Percentiles rank a stretch among this genome's conserved stretches.
These are phyloP conservation scores for Penicillium coffeae DNA, from an alignment of 495 filamentous ascomycete species.

Conservation along the genomic window DNA sequence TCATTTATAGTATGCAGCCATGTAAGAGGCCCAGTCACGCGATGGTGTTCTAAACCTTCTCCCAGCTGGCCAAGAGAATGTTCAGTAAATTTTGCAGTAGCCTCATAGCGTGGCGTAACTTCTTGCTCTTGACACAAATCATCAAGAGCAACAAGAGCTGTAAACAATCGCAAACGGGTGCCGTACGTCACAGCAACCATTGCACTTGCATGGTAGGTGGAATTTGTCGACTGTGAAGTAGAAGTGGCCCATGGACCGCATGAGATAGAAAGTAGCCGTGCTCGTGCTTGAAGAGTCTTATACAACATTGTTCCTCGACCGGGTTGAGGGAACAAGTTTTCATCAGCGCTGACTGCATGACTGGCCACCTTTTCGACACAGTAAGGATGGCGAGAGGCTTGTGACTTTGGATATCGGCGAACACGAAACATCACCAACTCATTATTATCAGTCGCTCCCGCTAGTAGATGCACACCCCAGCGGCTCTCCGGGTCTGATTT, in stretches of 20 bases:
- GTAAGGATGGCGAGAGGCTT: conserved; percentile 9
- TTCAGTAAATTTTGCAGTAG: conserved; percentile 9
- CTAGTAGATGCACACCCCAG: conserved; percentile 41
- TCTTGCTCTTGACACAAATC: neutral
- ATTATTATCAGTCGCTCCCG: conserved; percentile 40
- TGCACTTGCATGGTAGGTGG: conserved; percentile 12
- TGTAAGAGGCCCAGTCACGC: conserved; percentile 33
- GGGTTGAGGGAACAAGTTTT: conserved; percentile 10
- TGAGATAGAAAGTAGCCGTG: conserved; percentile 21
- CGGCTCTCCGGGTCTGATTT: conserved; percentile 22
- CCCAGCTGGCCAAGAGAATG: conserved; percentile 9
- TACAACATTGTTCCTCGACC: conserved; percentile 29
- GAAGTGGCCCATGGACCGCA: conserved; percentile 38
- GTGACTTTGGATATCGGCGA: neutral
- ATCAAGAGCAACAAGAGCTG: conserved; percentile 17
- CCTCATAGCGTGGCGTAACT: conserved; percentile 4
- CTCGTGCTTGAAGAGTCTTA: conserved; percentile 19
- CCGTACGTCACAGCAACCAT: conserved; percentile 31
- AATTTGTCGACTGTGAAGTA: neutral
- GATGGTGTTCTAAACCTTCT: conserved; percentile 5
- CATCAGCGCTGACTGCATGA: conserved; percentile 12
- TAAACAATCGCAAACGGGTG: conserved; percentile 28
- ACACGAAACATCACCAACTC: conserved; percentile 33
- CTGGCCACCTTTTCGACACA: conserved; percentile 23
- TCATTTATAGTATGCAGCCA: conserved; percentile 38